A percentile compares a stretch with the other conserved stretches of the same genome.
These are phyloP conservation scores for Mrakia frigida DNA, from an alignment of 768 basidiomycete species.

Conservation along the genomic window DNA sequence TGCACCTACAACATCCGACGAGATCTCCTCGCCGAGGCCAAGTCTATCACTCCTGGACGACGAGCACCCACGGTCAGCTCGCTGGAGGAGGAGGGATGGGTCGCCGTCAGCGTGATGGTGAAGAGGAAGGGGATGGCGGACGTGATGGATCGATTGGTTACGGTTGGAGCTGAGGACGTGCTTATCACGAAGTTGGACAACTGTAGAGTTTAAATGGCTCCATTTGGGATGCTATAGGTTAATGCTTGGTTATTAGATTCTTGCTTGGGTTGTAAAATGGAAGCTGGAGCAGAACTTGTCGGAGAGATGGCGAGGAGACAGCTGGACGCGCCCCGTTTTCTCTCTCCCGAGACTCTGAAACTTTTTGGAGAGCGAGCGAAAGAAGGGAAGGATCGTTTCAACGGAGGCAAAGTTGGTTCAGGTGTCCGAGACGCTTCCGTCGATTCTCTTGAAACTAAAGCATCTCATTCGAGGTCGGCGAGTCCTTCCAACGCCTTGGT, in stretches of 20 bases:
- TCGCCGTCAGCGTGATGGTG: constrained; percentile 88
- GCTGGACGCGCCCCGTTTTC: too few species aligned
- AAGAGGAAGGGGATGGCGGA: constrained; percentile 71
- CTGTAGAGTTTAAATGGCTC: constrained; percentile 65
- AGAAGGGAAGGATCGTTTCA: too few species aligned
- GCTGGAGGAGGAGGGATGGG: constrained; percentile 78
- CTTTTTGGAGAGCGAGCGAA: too few species aligned
- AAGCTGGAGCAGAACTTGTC: too few species aligned
- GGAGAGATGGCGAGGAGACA: too few species aligned
- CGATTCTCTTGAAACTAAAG: too few species aligned
- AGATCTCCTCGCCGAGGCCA: constrained; percentile 57
- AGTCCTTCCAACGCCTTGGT: constrained; percentile 38
- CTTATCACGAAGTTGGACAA: constrained; percentile 85
- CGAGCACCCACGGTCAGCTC: constrained; percentile 76
- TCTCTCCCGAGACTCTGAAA: too few species aligned
- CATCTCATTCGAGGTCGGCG: not conserved
- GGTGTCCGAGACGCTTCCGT: too few species aligned
- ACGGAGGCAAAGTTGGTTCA: too few species aligned
- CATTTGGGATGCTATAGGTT: not conserved
- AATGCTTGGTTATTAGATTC: not conserved
- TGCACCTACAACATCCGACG: constrained; percentile 89
- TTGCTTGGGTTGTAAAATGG: too few species aligned
- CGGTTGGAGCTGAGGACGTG: constrained; percentile 82
- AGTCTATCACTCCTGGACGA: constrained; percentile 75
- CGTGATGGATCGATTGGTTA: constrained; percentile 81